Percentiles rank a stretch among this genome's conserved stretches.
Evolutionary conservation across 768 basidiomycete species (phyloP).

Genomic region (Cantharellus anzutake): DNA sequence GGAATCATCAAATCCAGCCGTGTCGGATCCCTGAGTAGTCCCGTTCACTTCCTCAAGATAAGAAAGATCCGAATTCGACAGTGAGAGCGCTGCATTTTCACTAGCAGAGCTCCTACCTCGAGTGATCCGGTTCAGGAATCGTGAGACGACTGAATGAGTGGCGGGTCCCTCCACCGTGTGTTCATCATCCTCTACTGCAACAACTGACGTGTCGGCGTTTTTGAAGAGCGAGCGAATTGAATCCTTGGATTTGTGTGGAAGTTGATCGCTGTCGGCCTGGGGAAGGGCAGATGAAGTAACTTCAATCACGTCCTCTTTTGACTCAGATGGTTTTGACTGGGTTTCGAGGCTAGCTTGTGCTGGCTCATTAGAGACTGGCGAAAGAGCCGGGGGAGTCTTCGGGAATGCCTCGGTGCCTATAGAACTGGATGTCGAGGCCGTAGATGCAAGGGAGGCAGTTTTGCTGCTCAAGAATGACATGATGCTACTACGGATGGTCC

Average conservation of each 20-base stretch:
- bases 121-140: conserved; percentile 64
- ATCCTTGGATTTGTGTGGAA: not conserved
- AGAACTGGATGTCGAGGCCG: too few species aligned
- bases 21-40: conserved; percentile 9
- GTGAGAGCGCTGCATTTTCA: conserved; percentile 36
- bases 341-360: not conserved
- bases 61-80: conserved; percentile 66
- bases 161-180: conserved; percentile 9
- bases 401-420: too few species aligned
- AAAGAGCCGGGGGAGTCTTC: conserved; percentile 9
- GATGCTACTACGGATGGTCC: conserved; percentile 34
- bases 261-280: not conserved
- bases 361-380: not conserved
- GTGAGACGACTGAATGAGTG: conserved; percentile 50
- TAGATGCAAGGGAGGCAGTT: conserved; percentile 9
- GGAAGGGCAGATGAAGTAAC: not conserved
- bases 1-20: conserved; percentile 4
- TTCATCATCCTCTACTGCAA: not conserved
- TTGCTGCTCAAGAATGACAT: conserved; percentile 54
- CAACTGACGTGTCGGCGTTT: not conserved
- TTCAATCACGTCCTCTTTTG: not conserved
- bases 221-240: not conserved
- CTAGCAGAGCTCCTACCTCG: conserved; percentile 23
- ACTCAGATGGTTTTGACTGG: not conserved
- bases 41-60: conserved; percentile 32